Conservation (phyloP, 1,284 basidiomycete species). For the Trichosporon sp. region DNA sequence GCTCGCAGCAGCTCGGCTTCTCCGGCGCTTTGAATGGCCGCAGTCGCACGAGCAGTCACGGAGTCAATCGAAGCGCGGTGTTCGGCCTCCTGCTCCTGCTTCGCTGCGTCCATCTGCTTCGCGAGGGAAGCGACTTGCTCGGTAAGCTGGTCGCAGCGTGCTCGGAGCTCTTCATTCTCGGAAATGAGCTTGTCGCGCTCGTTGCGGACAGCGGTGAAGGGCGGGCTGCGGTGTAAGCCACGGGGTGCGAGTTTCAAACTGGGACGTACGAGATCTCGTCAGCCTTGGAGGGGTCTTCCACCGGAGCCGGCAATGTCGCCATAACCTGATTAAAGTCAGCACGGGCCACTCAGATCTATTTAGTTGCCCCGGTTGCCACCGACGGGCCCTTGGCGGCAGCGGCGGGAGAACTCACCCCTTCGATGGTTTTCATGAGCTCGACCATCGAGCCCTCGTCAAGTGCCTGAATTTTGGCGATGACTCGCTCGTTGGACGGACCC, state of each 20-base stretch:
- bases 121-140: constrained; percentile 42
- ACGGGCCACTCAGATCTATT: not conserved
- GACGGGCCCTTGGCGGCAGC: not conserved
- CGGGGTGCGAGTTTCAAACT: not conserved
- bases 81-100: constrained; percentile 10
- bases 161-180: constrained; percentile 40
- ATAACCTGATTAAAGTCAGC: constrained; percentile 25
- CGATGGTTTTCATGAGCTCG: constrained; percentile 45
- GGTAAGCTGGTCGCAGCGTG: constrained; percentile 29
- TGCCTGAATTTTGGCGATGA: constrained; percentile 43
- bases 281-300: constrained; percentile 7
- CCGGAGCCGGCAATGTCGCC: constrained; percentile 27
- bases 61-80: constrained; percentile 8
- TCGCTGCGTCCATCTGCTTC: constrained; percentile 20
- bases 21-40: constrained; percentile 6
- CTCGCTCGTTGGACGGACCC: constrained; percentile 41
- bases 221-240: constrained; percentile 7
- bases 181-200: constrained; percentile 38
- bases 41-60: constrained; percentile 1
- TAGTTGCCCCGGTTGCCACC: not conserved
- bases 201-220: constrained; percentile 20
- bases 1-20: constrained; percentile 72
- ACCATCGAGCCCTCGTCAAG: constrained; percentile 41
- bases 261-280: constrained; percentile 7
- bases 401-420: constrained; percentile 28